Evolutionary conservation across 257 asterid genomes (phyloP).

Genomic region (Dorcoceras hygrometricum): DNA sequence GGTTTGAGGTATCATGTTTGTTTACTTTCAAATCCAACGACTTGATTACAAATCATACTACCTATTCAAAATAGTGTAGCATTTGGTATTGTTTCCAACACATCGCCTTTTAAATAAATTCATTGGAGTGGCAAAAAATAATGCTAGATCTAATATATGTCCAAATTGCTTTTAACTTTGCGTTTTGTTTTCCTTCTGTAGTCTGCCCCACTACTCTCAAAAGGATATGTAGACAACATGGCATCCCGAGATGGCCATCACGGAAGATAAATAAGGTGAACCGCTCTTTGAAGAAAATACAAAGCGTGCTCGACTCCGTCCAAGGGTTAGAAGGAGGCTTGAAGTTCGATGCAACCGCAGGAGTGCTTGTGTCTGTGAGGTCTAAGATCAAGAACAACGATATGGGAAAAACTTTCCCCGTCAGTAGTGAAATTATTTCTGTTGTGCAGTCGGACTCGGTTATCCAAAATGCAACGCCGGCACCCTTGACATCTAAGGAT

Average conservation of each 20-base stretch:
- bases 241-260: constrained; percentile 87
- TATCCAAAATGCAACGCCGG: constrained; percentile 15
- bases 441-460: constrained; percentile 13
- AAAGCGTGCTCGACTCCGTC: constrained; percentile 61
- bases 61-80: not conserved
- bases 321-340: constrained; percentile 66
- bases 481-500: constrained; percentile 24
- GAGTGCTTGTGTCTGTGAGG: constrained; percentile 40
- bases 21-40: not conserved
- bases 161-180: not conserved
- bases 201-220: constrained; percentile 86
- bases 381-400: constrained; percentile 31
- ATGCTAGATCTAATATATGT: not conserved
- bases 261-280: constrained; percentile 76
- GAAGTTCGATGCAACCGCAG: constrained; percentile 47
- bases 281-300: constrained; percentile 64
- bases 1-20: too few species aligned
- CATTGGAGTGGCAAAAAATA: too few species aligned
- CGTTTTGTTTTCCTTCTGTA: constrained; percentile 23
- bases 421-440: constrained; percentile 16
- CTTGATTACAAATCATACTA: too few species aligned
- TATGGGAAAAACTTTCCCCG: constrained; percentile 13
- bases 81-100: not conserved
- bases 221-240: constrained; percentile 74
- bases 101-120: too few species aligned